Evolutionary conservation across 176 grass and related monocot genomes (phyloP), one percentile per base, ranked within the genome.

Genomic region (Musa acuminata): DNA sequence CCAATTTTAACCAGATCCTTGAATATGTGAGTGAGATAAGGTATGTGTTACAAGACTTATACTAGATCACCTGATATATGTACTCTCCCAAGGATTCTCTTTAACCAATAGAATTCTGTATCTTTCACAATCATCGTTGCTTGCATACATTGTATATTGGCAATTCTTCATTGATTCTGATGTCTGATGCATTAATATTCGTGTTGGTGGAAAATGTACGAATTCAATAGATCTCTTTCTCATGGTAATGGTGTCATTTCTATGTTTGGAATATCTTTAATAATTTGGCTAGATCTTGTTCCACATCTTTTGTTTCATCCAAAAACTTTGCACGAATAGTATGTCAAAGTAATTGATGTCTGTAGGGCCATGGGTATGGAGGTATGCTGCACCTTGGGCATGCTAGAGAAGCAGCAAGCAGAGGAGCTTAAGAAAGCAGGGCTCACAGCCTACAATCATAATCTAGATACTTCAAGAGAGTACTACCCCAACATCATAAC

Each of bases 21-120:
- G 96, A 95, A 83, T 99, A 99, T 78, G 91, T 99, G 60, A 94
- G 94, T 67, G 91, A 99, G 75, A 99, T 99, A 87, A 99, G 96
- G 96, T 99, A 83, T 17, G 10, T 27, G 11, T 11, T 13, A 74
- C 10, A 1, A 71, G 35, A 71, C 35, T 71, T 55, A 3, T 6
- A 60, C 6, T 20, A 17, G 12, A n/a, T 16, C 5, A 60, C 57
- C 16, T 74, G 20, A 51, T 51, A 24, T 16, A 16, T 9, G 8
- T 55, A n/a, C 72, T 29, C 57, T 60, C 8, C 1, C n/a, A 3
- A 16, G 7, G 13, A 17, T 60, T n/a, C n/a, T 60, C 8, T 43
- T 6, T 43, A 43, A 43, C 35, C 35, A 43, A 43, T 43, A 43
- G 35, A 43, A 43, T 43, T 43, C 35, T 43, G 4, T 43, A 6